Evolutionary conservation across 2,329 filamentous ascomycete species (phyloP), one percentile per base, ranked within the genome.

Genomic region (Diaporthe sp.): DNA sequence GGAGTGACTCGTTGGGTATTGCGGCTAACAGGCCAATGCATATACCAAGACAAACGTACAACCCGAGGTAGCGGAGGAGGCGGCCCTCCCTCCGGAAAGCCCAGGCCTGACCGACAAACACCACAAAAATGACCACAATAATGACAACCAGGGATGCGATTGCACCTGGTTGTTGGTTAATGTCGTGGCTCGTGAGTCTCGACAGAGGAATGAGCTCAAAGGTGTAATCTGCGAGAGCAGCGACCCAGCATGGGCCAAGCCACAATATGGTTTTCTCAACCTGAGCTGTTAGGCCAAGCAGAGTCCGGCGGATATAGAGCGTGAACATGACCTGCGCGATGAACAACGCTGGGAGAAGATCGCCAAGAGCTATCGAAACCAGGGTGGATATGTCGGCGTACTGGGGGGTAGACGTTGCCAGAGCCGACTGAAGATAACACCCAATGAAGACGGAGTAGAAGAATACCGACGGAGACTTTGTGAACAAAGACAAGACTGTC

Each of bases 171-270:
- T 95, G 92, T 71, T 91, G 88, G 73, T 90, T 84, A 72, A 95
- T 88, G 81, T 95, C 94, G 80, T 93, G 91, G 0, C 91, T 90
- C 1, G 92, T 95, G 5, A 95, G 85, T 20, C 94, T 90, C 79
- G 92, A 88, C 67, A 95, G 91, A 0, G 93, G 94, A 74, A 95
- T 94, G 82, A 91, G 89, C 75, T 93, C 92, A 80, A 95, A 92
- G 0, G 93, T 95, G 81, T 94, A 93, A 83, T 95, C 95, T 81
- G 94, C 94, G 76, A 95, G 82, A 1, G 92, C 90, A 28, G 93
- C 93, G 42, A 95, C 86, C 90, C 94, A 95, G 73, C 91, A 91
- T 7, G 90, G 89, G 0, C 92, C 92, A 2, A 95, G 86, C 89
- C 92, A 95, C 25, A 95, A 86, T 20, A 94, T 80, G 0, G 92